Evolutionary conservation across 805 yeast species (phyloP).

Genomic region (Lipomyces spencermartinsiae): DNA sequence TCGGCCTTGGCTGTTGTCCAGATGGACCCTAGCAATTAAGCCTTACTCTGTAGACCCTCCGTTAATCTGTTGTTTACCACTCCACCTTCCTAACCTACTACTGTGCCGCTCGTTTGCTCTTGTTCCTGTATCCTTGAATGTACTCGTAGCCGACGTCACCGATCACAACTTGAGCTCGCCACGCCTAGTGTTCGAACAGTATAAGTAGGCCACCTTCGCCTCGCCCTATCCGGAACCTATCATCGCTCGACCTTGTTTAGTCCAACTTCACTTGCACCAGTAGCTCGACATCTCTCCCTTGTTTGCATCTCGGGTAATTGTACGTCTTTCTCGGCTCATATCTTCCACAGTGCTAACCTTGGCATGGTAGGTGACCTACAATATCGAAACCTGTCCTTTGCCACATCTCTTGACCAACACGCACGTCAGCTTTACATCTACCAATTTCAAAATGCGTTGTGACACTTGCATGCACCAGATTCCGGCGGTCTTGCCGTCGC

Average conservation of each 20-base stretch:
- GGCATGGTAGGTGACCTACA: neutral
- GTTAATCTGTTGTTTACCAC: neutral
- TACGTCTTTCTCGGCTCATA: neutral
- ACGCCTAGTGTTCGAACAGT: neutral
- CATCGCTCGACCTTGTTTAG: neutral
- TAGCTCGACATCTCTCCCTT: neutral
- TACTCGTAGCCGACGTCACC: neutral
- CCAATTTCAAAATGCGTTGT: slow-evolving; percentile 13
- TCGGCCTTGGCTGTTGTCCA: neutral
- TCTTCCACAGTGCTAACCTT: neutral
- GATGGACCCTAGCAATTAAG: slow-evolving; percentile 2
- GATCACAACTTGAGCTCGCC: neutral
- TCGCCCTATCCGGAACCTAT: neutral
- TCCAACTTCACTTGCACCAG: neutral
- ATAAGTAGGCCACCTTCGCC: neutral
- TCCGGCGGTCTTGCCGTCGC: slow-evolving; percentile 9
- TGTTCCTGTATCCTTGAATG: neutral
- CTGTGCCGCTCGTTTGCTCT: neutral
- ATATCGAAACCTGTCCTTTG: neutral
- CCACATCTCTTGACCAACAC: no score
- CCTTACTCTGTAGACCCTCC: neutral
- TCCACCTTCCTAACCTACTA: neutral
- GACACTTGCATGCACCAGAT: slow-evolving; percentile 9
- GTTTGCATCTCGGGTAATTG: neutral
- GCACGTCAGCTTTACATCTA: neutral